Conservation (phyloP, 495 filamentous ascomycete genomes). For the Lichina pygmaea region DNA sequence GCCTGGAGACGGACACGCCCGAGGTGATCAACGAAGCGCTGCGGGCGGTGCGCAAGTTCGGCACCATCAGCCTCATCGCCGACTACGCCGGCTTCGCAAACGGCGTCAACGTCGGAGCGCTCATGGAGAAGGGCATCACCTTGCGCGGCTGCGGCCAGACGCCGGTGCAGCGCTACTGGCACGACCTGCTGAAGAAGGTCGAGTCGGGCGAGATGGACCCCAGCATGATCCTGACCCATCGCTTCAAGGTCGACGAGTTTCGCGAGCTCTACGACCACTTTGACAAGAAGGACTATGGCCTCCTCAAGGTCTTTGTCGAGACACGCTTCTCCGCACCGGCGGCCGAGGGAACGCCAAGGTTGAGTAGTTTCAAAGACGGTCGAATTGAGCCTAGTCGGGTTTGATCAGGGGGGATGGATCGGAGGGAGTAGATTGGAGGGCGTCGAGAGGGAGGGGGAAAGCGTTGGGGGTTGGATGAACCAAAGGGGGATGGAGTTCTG, state of each 20-base stretch:
- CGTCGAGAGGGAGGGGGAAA: too few relatives aligned
- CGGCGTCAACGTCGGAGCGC: constrained; percentile 57
- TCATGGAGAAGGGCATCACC: constrained; percentile 71
- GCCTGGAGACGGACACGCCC: constrained; percentile 61
- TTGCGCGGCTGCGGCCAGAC: constrained; percentile 69
- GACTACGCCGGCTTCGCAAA: constrained; percentile 64
- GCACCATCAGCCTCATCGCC: background rate
- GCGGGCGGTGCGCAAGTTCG: constrained; percentile 1
- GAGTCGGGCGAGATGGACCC: constrained; percentile 46
- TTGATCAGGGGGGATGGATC: too few relatives aligned
- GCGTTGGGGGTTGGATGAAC: too few relatives aligned
- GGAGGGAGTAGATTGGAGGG: too few relatives aligned
- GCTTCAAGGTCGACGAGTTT: constrained; percentile 48
- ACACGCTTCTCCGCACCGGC: constrained; percentile 35
- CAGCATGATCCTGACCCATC: constrained; percentile 53
- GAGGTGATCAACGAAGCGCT: constrained; percentile 83
- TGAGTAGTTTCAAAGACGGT: constrained; percentile 14
- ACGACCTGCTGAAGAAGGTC: constrained; percentile 42
- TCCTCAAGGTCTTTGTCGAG: constrained; percentile 49
- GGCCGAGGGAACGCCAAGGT: constrained; percentile 21
- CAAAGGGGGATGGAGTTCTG: too few relatives aligned
- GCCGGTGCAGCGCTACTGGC: constrained; percentile 66
- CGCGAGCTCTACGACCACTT: constrained; percentile 44
- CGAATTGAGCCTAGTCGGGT: background rate
- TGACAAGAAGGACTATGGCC: constrained; percentile 34